Conservation (phyloP, 352 stramenopile species). For the Thalassiosira sp. region DNA sequence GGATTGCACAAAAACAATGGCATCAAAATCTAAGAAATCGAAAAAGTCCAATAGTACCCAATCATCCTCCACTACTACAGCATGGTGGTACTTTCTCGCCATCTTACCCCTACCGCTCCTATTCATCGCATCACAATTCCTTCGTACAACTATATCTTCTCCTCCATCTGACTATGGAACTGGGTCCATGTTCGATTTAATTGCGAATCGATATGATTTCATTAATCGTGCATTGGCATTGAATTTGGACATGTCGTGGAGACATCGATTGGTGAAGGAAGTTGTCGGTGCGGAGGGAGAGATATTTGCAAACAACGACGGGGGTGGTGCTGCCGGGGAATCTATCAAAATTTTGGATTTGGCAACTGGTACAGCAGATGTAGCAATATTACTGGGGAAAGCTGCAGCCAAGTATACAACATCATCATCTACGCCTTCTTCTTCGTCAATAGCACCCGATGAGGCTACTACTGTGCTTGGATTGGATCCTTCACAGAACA, state of each 20-base stretch:
- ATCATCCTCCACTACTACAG: not conserved
- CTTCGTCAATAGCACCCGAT: not conserved
- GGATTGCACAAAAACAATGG: too few species aligned
- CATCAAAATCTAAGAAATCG: slow-evolving; percentile 4
- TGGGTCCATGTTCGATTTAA: slow-evolving; percentile 85
- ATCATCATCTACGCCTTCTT: too few species aligned
- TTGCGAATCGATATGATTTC: slow-evolving; percentile 82
- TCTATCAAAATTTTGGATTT: slow-evolving; percentile 76
- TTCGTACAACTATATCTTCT: slow-evolving; percentile 26
- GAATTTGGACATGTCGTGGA: slow-evolving; percentile 74
- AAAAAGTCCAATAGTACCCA: slow-evolving; percentile 8
- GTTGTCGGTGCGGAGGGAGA: slow-evolving; percentile 35
- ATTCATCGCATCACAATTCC: slow-evolving; percentile 35
- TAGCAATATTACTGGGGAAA: slow-evolving; percentile 79
- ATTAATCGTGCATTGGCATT: slow-evolving; percentile 84
- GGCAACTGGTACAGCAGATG: slow-evolving; percentile 85
- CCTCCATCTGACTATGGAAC: slow-evolving; percentile 61
- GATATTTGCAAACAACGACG: slow-evolving; percentile 30
- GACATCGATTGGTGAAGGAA: slow-evolving; percentile 55
- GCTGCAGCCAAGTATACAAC: slow-evolving; percentile 40
- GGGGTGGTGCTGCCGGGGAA: not conserved
- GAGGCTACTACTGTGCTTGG: slow-evolving; percentile 51
- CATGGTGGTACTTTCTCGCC: slow-evolving; percentile 18
- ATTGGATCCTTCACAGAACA: slow-evolving; percentile 83
- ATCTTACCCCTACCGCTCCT: slow-evolving; percentile 23